Evolutionary conservation across 23 red algal genomes (phyloP).

Genomic region (Gracilaria caudata): DNA sequence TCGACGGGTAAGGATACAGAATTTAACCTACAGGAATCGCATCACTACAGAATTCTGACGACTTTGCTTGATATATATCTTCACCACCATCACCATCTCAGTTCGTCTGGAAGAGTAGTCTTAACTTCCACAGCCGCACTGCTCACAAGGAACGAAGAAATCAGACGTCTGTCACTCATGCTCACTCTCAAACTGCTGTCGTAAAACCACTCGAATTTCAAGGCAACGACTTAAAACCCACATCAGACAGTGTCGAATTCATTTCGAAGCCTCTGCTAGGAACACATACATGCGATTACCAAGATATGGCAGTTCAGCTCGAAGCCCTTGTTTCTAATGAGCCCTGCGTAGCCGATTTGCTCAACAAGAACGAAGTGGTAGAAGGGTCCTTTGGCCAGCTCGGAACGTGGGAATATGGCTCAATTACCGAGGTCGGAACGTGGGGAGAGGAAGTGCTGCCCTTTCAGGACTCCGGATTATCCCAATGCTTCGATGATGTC

Average conservation of each 20-base stretch:
- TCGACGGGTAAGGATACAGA: conserved; percentile 24
- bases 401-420: neutral
- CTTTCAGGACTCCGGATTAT: neutral
- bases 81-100: conserved; percentile 11
- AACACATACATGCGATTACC: neutral
- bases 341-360: neutral
- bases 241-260: neutral
- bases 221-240: neutral
- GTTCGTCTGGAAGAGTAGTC: conserved; percentile 75
- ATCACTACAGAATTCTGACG: neutral
- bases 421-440: neutral
- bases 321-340: neutral
- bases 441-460: conserved; percentile 12
- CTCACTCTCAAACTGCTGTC: neutral
- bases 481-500: neutral
- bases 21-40: neutral
- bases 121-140: conserved; percentile 58
- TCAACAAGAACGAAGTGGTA: neutral
- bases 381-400: neutral
- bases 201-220: neutral
- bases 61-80: neutral
- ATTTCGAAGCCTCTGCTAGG: neutral
- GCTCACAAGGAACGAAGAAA: conserved; percentile 32
- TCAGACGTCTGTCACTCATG: neutral
- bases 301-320: neutral